Conservation (phyloP, 192 early-diverging fungal species). For the Funneliformis geosporum region DNA sequence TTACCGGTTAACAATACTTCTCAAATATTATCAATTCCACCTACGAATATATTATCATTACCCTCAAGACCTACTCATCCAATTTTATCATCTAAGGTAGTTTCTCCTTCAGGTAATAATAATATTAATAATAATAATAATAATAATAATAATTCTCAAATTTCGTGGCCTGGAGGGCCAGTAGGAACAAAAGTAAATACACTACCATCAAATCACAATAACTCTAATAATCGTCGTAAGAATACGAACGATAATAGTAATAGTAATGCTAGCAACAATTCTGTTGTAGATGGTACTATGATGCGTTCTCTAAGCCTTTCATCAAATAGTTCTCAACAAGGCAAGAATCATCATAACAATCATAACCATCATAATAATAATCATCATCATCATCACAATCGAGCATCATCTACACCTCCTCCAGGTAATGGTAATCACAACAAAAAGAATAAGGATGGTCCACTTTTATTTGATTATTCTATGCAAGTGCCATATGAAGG, state of each 20-base stretch:
- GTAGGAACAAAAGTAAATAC: background rate
- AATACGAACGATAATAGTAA: background rate
- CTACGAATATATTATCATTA: background rate
- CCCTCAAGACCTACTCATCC: conserved; percentile 8
- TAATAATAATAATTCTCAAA: background rate
- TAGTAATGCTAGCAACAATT: background rate
- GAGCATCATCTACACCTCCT: conserved; percentile 7
- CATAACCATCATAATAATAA: background rate
- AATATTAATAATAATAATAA: background rate
- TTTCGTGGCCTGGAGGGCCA: background rate
- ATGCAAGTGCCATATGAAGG: conserved; percentile 30
- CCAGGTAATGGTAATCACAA: conserved; percentile 2
- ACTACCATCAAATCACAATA: background rate
- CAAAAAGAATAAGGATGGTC: background rate
- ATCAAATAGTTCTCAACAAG: background rate
- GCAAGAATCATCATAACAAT: background rate
- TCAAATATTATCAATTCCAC: background rate
- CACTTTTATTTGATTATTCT: conserved; percentile 29
- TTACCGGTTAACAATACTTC: background rate
- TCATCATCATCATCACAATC: conserved; percentile 6
- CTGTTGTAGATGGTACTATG: conserved; percentile 24
- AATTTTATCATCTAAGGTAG: background rate
- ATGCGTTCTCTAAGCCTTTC: conserved; percentile 27
- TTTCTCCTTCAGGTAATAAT: background rate
- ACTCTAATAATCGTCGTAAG: conserved; percentile 3